Evolutionary conservation across 177 flowering plant genomes (phyloP).

Genomic region (Vitis hybrid): DNA sequence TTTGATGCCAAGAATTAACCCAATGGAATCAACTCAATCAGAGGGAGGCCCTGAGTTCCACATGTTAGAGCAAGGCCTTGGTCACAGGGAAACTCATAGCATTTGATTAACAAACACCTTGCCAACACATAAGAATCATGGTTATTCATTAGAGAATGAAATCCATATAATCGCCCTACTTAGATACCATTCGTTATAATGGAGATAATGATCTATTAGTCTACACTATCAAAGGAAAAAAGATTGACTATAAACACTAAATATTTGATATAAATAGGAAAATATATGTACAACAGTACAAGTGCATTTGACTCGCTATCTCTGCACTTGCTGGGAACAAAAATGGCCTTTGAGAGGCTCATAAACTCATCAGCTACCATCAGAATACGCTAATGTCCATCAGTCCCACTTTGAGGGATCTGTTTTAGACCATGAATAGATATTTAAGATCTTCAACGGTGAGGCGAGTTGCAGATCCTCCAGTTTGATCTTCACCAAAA

Average conservation of each 20-base stretch:
- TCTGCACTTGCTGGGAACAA: slow-evolving; percentile 12
- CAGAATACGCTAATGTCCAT: slow-evolving; percentile 1
- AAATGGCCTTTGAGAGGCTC: slow-evolving; percentile 9
- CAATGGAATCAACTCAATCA: too few relatives aligned
- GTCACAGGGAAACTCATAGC: too few relatives aligned
- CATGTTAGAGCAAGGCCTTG: too few relatives aligned
- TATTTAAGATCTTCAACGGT: slow-evolving; percentile 76
- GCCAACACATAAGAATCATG: too few relatives aligned
- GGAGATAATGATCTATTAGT: too few relatives aligned
- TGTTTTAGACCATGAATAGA: slow-evolving; percentile 53
- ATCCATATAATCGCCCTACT: too few relatives aligned
- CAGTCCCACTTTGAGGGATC: not conserved
- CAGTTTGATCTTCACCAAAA: slow-evolving; percentile 82
- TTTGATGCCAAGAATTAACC: too few relatives aligned
- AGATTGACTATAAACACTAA: not conserved
- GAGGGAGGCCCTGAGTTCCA: too few relatives aligned
- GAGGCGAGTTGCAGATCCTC: slow-evolving; percentile 57
- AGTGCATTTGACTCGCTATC: not conserved
- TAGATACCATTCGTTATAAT: too few relatives aligned
- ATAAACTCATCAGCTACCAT: slow-evolving; percentile 5
- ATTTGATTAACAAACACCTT: too few relatives aligned
- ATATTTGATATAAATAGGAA: not conserved
- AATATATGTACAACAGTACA: slow-evolving; percentile 16
- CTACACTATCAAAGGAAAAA: not conserved
- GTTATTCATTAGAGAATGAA: too few relatives aligned